Base-by-base conservation (phyloP, 345 rosid genomes). In the Lumnitzera racemosa region DNA sequence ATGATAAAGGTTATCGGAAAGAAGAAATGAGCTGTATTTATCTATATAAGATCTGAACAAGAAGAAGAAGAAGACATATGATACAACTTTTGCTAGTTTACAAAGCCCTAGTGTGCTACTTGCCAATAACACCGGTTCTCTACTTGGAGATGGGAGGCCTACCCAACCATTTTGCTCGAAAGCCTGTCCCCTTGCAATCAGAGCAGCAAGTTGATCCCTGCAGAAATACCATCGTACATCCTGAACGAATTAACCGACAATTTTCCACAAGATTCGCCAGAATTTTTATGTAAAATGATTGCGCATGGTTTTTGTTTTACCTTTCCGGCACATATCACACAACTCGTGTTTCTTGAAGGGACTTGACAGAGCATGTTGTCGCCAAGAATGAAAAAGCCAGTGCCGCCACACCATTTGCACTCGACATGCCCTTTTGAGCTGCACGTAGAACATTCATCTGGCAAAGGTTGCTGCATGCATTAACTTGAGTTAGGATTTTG, bases 131-230 rank as follows among this genome's bases (percentile, higher is more conserved):
- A 36, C 43, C 43, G 7, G 43, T 36, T 4, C 54, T 56, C 82
- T 85, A 74, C 63, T 75, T 78, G 14, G 80, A 60, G 52, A 75
- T 64, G 2, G 88, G 80, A 71, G 91, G 91, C 68, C 82, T 67
- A 62, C 79, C 89, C 83, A 92, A 77, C 96, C 98, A 92, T 75
- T 82, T 83, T 58, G 98, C 98, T n/a, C 96, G 96, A 71, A 85
- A 92, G 2, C 98, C 91, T 2, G 98, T 92, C 74, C 96, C 98
- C 72, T 92, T 80, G 63, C 98, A 89, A 72, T 85, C 85, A 1
- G 71, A 62, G 71, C 96, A 87, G 76, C 80, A 62, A 41, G 61
- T 74, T 6, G 84, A 82, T 13, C 96, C 98, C 95, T 91, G 74
- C n/a, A 36, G 10, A 36, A 27, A 36, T 36, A 36, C 43, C 11